A percentile compares a stretch with the other conserved stretches of the same genome.
Evolutionary conservation across 495 filamentous ascomycete species (phyloP).

Genomic region (Collariella sp.): DNA sequence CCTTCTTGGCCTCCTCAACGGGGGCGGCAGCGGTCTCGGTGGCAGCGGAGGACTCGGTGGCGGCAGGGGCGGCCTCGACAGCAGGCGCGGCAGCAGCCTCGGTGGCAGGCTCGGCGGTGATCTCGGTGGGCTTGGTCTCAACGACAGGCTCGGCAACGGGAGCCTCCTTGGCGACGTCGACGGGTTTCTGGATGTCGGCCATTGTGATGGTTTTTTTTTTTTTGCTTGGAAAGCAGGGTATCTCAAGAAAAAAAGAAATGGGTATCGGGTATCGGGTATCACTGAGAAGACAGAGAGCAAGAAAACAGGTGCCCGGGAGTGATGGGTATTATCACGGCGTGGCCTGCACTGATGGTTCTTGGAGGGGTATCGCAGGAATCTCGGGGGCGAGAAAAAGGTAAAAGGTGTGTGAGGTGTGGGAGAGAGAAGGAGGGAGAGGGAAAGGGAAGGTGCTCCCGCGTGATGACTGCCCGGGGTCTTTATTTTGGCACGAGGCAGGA

Average conservation of each 20-base stretch:
- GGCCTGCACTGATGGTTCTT: conserved; percentile 23
- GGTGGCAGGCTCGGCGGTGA: conserved; percentile 20
- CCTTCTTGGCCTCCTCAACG: conserved; percentile 38
- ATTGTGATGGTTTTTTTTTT: conserved; percentile 26
- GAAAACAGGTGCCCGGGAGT: conserved; percentile 23
- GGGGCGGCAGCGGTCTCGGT: conserved; percentile 43
- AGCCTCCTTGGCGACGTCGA: conserved; percentile 36
- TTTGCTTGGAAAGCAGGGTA: conserved; percentile 26
- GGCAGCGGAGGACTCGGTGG: conserved; percentile 28
- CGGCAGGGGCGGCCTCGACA: conserved; percentile 24
- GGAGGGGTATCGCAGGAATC: conserved; percentile 19
- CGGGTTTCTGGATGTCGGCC: conserved; percentile 43
- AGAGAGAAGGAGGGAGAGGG: conserved; percentile 16
- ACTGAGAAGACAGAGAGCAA: conserved; percentile 36
- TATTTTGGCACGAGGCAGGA: conserved; percentile 16
- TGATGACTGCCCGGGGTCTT: conserved; percentile 18
- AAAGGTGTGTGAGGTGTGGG: conserved; percentile 1
- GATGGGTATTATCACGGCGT: conserved; percentile 22
- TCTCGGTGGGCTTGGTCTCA: conserved; percentile 36
- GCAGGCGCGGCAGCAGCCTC: conserved; percentile 32
- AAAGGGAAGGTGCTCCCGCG: conserved; percentile 16
- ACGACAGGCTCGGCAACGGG: conserved; percentile 41
- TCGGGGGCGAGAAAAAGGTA: conserved; percentile 21
- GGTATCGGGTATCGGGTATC: conserved; percentile 47
- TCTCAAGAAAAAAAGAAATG: conserved; percentile 34